A percentile compares a stretch with the other conserved stretches of the same genome.
Conservation (phyloP, 140 eudicot genomes). For the Erigeron philadelphicus region DNA sequence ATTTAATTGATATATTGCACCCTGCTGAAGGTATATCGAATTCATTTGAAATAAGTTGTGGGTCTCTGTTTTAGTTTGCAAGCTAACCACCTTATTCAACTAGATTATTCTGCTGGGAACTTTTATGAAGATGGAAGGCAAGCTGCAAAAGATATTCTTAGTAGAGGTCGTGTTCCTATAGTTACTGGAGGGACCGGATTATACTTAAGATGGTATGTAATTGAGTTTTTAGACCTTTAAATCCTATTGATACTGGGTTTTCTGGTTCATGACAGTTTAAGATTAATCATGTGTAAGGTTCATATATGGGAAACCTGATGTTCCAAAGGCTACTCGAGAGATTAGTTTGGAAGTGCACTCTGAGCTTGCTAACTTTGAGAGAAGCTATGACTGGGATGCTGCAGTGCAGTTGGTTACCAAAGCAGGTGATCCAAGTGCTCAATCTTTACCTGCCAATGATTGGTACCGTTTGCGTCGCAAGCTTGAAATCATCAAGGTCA, state of each 20-base stretch:
- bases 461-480: constrained; percentile 94
- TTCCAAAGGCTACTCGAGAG: constrained; percentile 75
- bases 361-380: constrained; percentile 59
- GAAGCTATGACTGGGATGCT: constrained; percentile 74
- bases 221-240: constrained; percentile 1
- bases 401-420: constrained; percentile 67
- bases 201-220: constrained; percentile 73
- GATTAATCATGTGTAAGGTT: constrained; percentile 45
- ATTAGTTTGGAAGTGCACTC: constrained; percentile 55
- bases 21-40: constrained; percentile 76
- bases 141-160: constrained; percentile 66
- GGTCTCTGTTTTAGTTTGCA: constrained; percentile 16
- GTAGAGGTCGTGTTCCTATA: constrained; percentile 71
- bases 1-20: constrained; percentile 83
- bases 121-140: constrained; percentile 84
- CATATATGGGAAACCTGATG: constrained; percentile 95
- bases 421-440: constrained; percentile 81
- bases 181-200: constrained; percentile 92
- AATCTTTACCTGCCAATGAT: constrained; percentile 68
- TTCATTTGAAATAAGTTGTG: constrained; percentile 3
- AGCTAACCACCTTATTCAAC: constrained; percentile 15
- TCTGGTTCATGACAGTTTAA: not conserved
- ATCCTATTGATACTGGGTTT: not conserved
- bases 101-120: constrained; percentile 88
- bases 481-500: constrained; percentile 82